Percentiles rank a stretch among this genome's conserved stretches.
These are phyloP conservation scores for Lyophyllum atratum DNA, from an alignment of 768 basidiomycete species.

Conservation along the genomic window DNA sequence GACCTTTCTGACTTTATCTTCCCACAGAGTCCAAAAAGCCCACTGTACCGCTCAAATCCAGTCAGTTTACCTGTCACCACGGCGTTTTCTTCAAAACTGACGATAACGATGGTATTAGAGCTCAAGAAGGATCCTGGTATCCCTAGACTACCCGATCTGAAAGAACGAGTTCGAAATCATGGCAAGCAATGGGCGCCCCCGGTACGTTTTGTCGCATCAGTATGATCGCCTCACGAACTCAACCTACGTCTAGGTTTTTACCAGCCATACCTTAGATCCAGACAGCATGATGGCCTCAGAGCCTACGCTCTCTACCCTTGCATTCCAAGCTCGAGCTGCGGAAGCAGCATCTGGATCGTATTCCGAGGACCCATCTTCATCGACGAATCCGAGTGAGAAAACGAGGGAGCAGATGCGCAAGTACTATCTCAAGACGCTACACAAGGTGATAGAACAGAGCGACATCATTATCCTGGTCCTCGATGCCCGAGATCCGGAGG, in stretches of 20 bases:
- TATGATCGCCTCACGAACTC: background rate
- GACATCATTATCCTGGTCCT: conserved; percentile 90
- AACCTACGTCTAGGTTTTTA: conserved; percentile 10
- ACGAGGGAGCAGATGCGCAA: conserved; percentile 72
- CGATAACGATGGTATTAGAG: conserved; percentile 41
- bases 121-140: conserved; percentile 90
- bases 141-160: conserved; percentile 77
- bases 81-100: background rate
- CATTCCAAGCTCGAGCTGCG: conserved; percentile 48
- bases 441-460: conserved; percentile 92
- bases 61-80: conserved; percentile 26
- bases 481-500: conserved; percentile 95
- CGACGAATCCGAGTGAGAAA: conserved; percentile 34
- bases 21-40: conserved; percentile 39
- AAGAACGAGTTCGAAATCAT: conserved; percentile 53
- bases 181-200: conserved; percentile 46
- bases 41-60: conserved; percentile 41
- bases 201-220: conserved; percentile 29
- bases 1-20: conserved; percentile 1
- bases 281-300: conserved; percentile 77
- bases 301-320: conserved; percentile 58
- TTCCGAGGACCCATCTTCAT: conserved; percentile 33
- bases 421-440: conserved; percentile 76
- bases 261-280: conserved; percentile 39
- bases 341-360: conserved; percentile 23